Conservation (phyloP, 2,329 filamentous ascomycete genomes). For the Helotiales sp. region DNA sequence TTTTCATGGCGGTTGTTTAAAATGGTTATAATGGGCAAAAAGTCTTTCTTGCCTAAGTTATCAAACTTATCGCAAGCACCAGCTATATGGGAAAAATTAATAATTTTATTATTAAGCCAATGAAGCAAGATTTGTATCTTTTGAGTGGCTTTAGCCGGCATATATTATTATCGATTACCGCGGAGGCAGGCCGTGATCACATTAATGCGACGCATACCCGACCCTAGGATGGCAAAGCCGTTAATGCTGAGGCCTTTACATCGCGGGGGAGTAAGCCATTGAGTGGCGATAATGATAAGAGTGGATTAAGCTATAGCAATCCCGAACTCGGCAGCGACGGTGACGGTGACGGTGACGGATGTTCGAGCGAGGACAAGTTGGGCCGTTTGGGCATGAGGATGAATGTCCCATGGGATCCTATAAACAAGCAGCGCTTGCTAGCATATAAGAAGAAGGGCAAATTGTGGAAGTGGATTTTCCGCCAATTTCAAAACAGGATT, state of each 20-base stretch:
- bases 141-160: conserved; percentile 27
- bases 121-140: conserved; percentile 22
- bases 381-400: neutral
- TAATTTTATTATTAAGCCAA: conserved; percentile 11
- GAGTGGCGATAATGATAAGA: conserved; percentile 19
- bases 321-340: too few relatives aligned
- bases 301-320: too few relatives aligned
- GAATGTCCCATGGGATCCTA: conserved; percentile 19
- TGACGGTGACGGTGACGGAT: conserved; percentile 18
- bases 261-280: conserved; percentile 25
- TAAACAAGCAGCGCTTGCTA: neutral
- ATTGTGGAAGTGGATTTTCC: conserved; percentile 29
- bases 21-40: conserved; percentile 16
- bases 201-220: conserved; percentile 18
- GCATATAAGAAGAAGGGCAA: conserved; percentile 20
- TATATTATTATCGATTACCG: conserved; percentile 16
- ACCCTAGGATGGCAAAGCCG: conserved; percentile 25
- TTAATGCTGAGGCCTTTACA: conserved; percentile 25
- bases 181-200: conserved; percentile 22
- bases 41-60: conserved; percentile 24
- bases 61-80: conserved; percentile 22
- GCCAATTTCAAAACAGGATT: conserved; percentile 12
- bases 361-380: conserved; percentile 18
- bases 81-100: conserved; percentile 21
- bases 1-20: conserved; percentile 22